Base-by-base conservation (phyloP, 257 asterid species). In the Linaria vulgaris region DNA sequence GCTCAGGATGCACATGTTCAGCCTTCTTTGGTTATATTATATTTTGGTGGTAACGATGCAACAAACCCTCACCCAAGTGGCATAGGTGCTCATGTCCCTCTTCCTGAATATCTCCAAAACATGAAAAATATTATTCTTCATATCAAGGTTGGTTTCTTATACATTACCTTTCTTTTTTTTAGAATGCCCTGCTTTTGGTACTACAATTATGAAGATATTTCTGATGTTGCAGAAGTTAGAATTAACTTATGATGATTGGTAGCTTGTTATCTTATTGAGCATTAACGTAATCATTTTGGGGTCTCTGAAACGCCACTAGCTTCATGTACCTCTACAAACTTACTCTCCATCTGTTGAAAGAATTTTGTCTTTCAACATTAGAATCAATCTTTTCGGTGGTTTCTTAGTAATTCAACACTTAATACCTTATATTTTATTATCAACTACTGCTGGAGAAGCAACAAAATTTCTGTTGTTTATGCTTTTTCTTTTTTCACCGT, bases 21-120 rank as follows among this genome's bases (percentile, higher is more conserved):
- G 67, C 94, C 94, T 57, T 79, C 90, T 25, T 72, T 85, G 64
- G 90, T 80, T 55, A 70, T 85, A 52, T 64, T 83, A 22, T 83
- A 85, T 75, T 85, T 83, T 41, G 88, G 94, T 19, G 94, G 90
- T 55, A 85, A 85, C 44, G 94, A 85, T 75, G 70, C 94, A 0
- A 59, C 75, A 13, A 47, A 55, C 13, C 84, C 84, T 64, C 83
- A 77, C 73, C 76, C 82, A 13, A 72, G 69, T 53, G 82, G 88
- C 67, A 66, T 75, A 0, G 80, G 83, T 56, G 57, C 78, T 63
- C 88, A 85, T 65, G 94, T 85, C n/a, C 94, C 88, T 63, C 86
- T 85, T 68, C 80, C 80, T 14, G 90, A 83, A 69, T 85, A 68
- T 65, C 20, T 80, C 0, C 81, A 83, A 6, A 85, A 79, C 76